Percentiles rank a stretch among this genome's conserved stretches.
These are phyloP conservation scores for Ogataea angusta DNA, from an alignment of 805 yeast species.

Conservation along the genomic window DNA sequence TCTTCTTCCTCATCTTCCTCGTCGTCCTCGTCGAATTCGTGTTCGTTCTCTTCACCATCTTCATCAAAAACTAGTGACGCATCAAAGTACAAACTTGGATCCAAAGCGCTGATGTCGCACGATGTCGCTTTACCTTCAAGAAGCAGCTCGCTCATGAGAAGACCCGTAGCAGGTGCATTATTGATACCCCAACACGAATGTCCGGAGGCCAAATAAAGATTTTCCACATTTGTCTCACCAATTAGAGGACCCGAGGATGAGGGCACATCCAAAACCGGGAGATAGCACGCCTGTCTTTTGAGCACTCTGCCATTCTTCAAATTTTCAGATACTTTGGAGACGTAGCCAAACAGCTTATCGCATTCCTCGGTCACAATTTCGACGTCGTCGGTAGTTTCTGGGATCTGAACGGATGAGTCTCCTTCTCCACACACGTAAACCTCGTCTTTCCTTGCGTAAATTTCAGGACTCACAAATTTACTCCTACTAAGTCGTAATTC, in stretches of 20 bases:
- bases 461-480: slow-evolving; percentile 83
- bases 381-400: slow-evolving; percentile 92
- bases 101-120: slow-evolving; percentile 78
- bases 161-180: slow-evolving; percentile 97
- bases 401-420: slow-evolving; percentile 83
- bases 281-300: slow-evolving; percentile 89
- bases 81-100: slow-evolving; percentile 85
- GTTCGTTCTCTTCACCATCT: slow-evolving; percentile 29
- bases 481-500: slow-evolving; percentile 72
- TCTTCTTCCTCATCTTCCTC: slow-evolving; percentile 18
- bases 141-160: slow-evolving; percentile 80
- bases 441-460: slow-evolving; percentile 93
- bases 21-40: slow-evolving; percentile 22
- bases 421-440: slow-evolving; percentile 98
- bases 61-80: slow-evolving; percentile 45
- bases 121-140: slow-evolving; percentile 77
- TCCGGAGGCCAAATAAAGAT: slow-evolving; percentile 80
- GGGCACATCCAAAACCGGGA: slow-evolving; percentile 92
- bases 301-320: slow-evolving; percentile 71
- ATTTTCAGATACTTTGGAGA: slow-evolving; percentile 68
- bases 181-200: slow-evolving; percentile 99
- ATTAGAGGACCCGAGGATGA: slow-evolving; percentile 89
- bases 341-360: slow-evolving; percentile 79
- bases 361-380: slow-evolving; percentile 84
- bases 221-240: slow-evolving; percentile 87